phyloP scores from a whole-genome alignment of 2,329 filamentous ascomycete genomes.

The Chrysoporthe puriensis region DNA sequence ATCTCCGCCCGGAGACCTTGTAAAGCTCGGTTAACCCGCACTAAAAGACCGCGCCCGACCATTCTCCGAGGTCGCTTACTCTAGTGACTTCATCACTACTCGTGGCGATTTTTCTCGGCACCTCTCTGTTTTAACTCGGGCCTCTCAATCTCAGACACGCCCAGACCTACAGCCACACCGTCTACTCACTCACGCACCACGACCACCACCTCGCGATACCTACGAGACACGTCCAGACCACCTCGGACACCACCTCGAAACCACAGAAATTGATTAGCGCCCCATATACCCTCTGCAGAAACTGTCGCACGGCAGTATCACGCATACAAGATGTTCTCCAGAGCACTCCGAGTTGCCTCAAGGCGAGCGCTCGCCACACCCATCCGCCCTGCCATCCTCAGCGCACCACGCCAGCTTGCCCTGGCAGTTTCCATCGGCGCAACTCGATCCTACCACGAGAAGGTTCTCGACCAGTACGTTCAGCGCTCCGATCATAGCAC shows the following conservation, averaged over 20 bases:
- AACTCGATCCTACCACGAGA: conserved; percentile 56
- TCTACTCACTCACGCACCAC: conserved; percentile 6
- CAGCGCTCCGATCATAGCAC: not conserved
- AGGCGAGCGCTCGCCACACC: conserved; percentile 48
- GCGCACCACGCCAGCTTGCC: conserved; percentile 46
- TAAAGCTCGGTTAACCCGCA: conserved; percentile 10
- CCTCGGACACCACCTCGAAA: not conserved
- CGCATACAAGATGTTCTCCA: conserved; percentile 48
- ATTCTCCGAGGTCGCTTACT: conserved; percentile 38
- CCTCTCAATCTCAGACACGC: not conserved
- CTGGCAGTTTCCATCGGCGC: conserved; percentile 45
- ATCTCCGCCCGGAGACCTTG: conserved; percentile 15
- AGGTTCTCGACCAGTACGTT: conserved; percentile 81
- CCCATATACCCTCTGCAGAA: not conserved
- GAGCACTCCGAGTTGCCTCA: conserved; percentile 49
- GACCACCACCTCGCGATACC: conserved; percentile 8
- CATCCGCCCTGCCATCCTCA: conserved; percentile 43
- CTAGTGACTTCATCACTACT: conserved; percentile 18
- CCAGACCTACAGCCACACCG: conserved; percentile 1
- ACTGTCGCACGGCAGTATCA: conserved; percentile 8
- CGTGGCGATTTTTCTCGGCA: conserved; percentile 18
- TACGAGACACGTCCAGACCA: not conserved
- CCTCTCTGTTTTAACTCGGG: conserved; percentile 3
- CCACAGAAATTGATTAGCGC: conserved; percentile 6
- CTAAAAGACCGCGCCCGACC: conserved; percentile 16